A percentile compares a stretch with the other conserved stretches of the same genome.
phyloP scores from a whole-genome alignment of 345 rosid species.

The Cardamine resedifolia region DNA sequence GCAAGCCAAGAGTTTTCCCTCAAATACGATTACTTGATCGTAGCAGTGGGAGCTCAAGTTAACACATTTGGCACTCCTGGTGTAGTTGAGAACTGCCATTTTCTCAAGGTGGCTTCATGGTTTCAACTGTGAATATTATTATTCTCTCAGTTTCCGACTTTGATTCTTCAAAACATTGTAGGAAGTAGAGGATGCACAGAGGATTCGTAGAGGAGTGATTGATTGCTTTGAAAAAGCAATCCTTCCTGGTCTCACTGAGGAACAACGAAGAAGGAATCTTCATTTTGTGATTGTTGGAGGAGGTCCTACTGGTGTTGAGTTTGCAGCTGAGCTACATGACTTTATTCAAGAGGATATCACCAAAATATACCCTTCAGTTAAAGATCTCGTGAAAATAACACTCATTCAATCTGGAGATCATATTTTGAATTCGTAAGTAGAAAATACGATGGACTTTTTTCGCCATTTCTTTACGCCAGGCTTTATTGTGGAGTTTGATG shows the following conservation, averaged over 20 bases:
- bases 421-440: conserved; percentile 74
- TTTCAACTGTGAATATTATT: neutral
- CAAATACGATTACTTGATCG: conserved; percentile 82
- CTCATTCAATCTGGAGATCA: conserved; percentile 96
- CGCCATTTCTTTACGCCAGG: neutral
- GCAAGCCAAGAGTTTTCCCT: conserved; percentile 62
- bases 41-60: conserved; percentile 90
- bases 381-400: conserved; percentile 71
- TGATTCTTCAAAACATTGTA: conserved; percentile 27
- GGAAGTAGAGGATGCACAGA: conserved; percentile 98
- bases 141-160: neutral
- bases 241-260: conserved; percentile 84
- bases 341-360: conserved; percentile 70
- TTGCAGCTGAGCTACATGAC: conserved; percentile 98
- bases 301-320: conserved; percentile 99
- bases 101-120: conserved; percentile 62
- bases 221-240: conserved; percentile 91
- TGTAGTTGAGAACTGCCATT: conserved; percentile 90
- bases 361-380: conserved; percentile 65
- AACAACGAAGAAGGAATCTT: conserved; percentile 69
- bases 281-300: conserved; percentile 98
- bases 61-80: conserved; percentile 96
- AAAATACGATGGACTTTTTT: neutral
- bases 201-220: conserved; percentile 72
- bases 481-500: neutral